These are phyloP conservation scores for Lactifluus echinatus DNA, from an alignment of 768 basidiomycete species.

Conservation along the genomic window DNA sequence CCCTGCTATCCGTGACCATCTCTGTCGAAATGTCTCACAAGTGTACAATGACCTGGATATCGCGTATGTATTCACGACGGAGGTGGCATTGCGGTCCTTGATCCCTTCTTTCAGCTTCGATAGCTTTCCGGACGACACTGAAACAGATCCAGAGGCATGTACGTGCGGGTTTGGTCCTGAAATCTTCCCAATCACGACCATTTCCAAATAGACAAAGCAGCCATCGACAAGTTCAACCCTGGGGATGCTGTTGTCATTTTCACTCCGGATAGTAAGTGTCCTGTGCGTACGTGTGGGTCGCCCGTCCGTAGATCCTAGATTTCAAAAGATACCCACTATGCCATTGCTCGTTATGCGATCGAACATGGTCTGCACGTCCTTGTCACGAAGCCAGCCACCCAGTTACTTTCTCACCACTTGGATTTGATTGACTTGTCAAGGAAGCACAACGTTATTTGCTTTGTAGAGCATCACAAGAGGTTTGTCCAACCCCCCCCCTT, in stretches of 20 bases:
- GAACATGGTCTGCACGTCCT: constrained; percentile 81
- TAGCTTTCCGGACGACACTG: constrained; percentile 63
- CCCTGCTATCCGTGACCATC: constrained; percentile 73
- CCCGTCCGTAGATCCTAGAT: background rate
- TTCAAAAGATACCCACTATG: constrained; percentile 67
- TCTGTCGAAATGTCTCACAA: constrained; percentile 71
- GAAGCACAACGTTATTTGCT: constrained; percentile 76
- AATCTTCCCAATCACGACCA: background rate
- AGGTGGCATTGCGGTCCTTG: background rate
- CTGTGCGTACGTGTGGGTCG: background rate
- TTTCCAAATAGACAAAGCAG: constrained; percentile 54
- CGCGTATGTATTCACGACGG: constrained; percentile 39
- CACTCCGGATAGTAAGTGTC: constrained; percentile 73
- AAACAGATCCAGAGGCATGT: constrained; percentile 77
- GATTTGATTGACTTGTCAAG: constrained; percentile 67
- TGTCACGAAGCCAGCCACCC: constrained; percentile 88
- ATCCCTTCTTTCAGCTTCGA: constrained; percentile 48
- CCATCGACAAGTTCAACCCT: constrained; percentile 66
- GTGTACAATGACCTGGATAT: constrained; percentile 86
- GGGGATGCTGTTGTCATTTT: constrained; percentile 91
- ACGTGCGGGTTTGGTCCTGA: constrained; percentile 26
- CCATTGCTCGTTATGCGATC: constrained; percentile 80
- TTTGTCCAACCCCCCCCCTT: constrained; percentile 28
- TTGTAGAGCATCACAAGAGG: constrained; percentile 64
- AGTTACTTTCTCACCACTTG: constrained; percentile 76